These are phyloP conservation scores for Daldinia eschscholtzii DNA, from an alignment of 2,329 filamentous ascomycete species.

Conservation along the genomic window DNA sequence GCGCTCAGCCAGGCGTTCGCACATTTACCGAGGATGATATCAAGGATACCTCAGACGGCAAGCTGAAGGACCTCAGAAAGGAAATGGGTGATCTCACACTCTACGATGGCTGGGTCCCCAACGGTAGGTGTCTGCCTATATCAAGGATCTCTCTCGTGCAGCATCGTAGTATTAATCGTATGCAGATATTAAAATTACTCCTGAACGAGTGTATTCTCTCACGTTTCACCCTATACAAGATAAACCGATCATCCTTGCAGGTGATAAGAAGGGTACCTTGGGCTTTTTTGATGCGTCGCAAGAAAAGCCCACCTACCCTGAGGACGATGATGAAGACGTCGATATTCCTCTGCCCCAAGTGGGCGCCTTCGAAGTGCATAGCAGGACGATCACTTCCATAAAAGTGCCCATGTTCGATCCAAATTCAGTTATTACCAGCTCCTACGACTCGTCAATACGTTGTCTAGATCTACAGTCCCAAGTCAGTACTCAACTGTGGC, in stretches of 20 bases:
- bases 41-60: slow-evolving; percentile 81
- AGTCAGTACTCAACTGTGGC: slow-evolving; percentile 84
- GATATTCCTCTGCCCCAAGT: slow-evolving; percentile 80
- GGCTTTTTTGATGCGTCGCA: slow-evolving; percentile 93
- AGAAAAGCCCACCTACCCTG: slow-evolving; percentile 63
- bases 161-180: slow-evolving; percentile 16
- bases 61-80: slow-evolving; percentile 77
- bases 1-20: slow-evolving; percentile 81
- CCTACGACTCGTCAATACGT: slow-evolving; percentile 93
- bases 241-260: slow-evolving; percentile 91
- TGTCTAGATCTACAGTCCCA: slow-evolving; percentile 86
- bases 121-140: slow-evolving; percentile 64
- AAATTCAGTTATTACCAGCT: slow-evolving; percentile 84
- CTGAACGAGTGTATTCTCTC: slow-evolving; percentile 87
- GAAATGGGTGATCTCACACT: slow-evolving; percentile 82
- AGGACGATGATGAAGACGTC: slow-evolving; percentile 76
- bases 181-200: slow-evolving; percentile 88
- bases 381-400: slow-evolving; percentile 88
- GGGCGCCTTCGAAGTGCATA: slow-evolving; percentile 89
- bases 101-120: slow-evolving; percentile 87
- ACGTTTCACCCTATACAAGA: slow-evolving; percentile 88
- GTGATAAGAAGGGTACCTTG: slow-evolving; percentile 91
- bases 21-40: slow-evolving; percentile 91
- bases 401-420: slow-evolving; percentile 79
- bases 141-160: background rate